Evolutionary conservation across 768 basidiomycete genomes (phyloP).

Genomic region (Suillus alpinus): DNA sequence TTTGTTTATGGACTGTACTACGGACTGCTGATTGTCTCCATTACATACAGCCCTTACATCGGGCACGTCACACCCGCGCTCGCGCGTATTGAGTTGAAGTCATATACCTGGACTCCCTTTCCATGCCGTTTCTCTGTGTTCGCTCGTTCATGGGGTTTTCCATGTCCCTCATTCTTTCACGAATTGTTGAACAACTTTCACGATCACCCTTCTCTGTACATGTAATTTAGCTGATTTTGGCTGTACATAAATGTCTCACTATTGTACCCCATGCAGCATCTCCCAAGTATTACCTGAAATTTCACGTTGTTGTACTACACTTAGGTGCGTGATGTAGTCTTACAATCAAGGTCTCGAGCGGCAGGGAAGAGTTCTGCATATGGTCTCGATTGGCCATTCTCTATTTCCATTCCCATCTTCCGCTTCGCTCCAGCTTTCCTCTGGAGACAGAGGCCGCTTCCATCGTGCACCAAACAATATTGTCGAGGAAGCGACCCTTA

Average conservation of each 20-base stretch:
- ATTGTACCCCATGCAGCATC: background rate
- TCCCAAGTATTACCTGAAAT: background rate
- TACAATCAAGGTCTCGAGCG: background rate
- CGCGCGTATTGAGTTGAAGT: background rate
- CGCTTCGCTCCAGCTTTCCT: too few species aligned
- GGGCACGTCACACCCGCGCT: background rate
- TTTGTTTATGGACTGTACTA: background rate
- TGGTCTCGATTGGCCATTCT: too few species aligned
- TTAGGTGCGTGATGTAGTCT: background rate
- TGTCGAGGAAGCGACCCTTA: background rate
- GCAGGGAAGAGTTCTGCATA: too few species aligned
- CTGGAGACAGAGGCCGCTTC: too few species aligned
- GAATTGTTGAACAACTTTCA: constrained; percentile 6
- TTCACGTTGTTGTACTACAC: background rate
- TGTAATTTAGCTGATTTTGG: background rate
- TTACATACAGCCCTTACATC: background rate
- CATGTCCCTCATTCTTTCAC: constrained; percentile 13
- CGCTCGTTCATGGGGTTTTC: constrained; percentile 3
- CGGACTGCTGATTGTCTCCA: background rate
- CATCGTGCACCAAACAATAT: background rate
- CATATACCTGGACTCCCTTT: constrained; percentile 4
- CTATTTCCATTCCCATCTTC: too few species aligned
- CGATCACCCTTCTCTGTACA: background rate
- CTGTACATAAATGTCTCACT: constrained; percentile 1
- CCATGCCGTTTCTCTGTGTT: background rate